phyloP scores from a whole-genome alignment of 495 filamentous ascomycete species.

The Aspergillus mulundensis region DNA sequence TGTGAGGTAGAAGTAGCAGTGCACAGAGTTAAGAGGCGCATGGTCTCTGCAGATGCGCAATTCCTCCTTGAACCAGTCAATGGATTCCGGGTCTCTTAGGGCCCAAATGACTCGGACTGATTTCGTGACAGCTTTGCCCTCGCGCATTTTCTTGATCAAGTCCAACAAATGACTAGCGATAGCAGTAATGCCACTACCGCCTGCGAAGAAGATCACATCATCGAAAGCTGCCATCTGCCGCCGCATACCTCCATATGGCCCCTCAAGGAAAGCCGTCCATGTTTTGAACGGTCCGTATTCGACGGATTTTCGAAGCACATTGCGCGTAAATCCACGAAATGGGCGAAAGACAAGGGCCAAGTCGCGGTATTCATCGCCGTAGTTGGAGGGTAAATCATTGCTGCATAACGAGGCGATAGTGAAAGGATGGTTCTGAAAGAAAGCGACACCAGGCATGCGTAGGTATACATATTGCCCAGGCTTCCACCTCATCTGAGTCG shows the following conservation, averaged over 20 bases:
- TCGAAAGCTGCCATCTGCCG: constrained; percentile 90
- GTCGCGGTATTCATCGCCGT: constrained; percentile 81
- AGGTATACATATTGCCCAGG: constrained; percentile 95
- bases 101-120: constrained; percentile 90
- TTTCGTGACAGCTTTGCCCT: constrained; percentile 87
- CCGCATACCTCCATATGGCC: constrained; percentile 91
- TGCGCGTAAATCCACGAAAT: constrained; percentile 81
- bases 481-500: constrained; percentile 87
- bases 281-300: constrained; percentile 80
- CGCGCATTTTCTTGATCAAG: constrained; percentile 89
- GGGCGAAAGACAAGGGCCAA: constrained; percentile 88
- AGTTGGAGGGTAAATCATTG: constrained; percentile 82
- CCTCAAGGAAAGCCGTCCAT: constrained; percentile 86
- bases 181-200: constrained; percentile 91
- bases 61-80: constrained; percentile 98
- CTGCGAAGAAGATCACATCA: constrained; percentile 85
- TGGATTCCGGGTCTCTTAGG: constrained; percentile 80
- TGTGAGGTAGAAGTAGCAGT: constrained; percentile 93
- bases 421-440: constrained; percentile 92
- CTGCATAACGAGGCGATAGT: constrained; percentile 89
- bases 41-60: constrained; percentile 81
- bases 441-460: constrained; percentile 83
- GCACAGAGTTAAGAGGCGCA: constrained; percentile 77
- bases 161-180: constrained; percentile 86
- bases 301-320: constrained; percentile 71